Evolutionary conservation across 2,329 filamentous ascomycete genomes (phyloP), one percentile per base, ranked within the genome.

Genomic region (Eurotiales sp.): DNA sequence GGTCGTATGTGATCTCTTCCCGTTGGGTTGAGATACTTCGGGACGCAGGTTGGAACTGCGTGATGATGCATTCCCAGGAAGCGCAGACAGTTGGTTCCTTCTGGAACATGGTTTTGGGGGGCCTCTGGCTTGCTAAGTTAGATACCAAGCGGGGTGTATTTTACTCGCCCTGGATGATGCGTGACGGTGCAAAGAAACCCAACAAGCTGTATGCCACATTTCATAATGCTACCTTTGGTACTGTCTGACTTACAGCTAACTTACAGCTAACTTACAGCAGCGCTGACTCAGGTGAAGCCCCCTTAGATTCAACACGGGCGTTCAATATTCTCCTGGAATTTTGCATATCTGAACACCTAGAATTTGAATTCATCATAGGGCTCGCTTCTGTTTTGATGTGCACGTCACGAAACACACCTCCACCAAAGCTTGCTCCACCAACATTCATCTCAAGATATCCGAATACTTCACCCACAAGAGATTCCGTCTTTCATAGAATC

Each of bases 1-100:
- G 58, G 57, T 59, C 53, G 4, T 59, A 60, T n/a, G 58, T 60
- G 2, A 45, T 60, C 21, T 60, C 57, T 27, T 55, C 52, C 19
- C 58, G 58, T n/a, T 59, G 57, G 58, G 52, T 58, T 25, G 57
- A 60, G 21, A 56, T 58, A 34, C 45, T 58, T 22, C 54, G 56
- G 19, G 46, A 11, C 3, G 57, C 54, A 15, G 58, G 57, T 1
- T n/a, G 54, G 50, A 30, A 55, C 2, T 49, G 43, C n/a, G 25
- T 15, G n/a, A 36, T 57, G n/a, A 23, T 53, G 8, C 56, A 59
- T 46, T 34, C 53, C 8, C 12, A 45, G 34, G 46, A 32, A n/a
- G 36, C 3, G 32, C 17, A 45, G 36, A 3, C 42, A 21, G 40
- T 15, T 42, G 23, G 22, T 46, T 52, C 32, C 27, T 51, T 55